Evolutionary conservation across 805 yeast genomes (phyloP).

Genomic region (Starmerella kuoi): DNA sequence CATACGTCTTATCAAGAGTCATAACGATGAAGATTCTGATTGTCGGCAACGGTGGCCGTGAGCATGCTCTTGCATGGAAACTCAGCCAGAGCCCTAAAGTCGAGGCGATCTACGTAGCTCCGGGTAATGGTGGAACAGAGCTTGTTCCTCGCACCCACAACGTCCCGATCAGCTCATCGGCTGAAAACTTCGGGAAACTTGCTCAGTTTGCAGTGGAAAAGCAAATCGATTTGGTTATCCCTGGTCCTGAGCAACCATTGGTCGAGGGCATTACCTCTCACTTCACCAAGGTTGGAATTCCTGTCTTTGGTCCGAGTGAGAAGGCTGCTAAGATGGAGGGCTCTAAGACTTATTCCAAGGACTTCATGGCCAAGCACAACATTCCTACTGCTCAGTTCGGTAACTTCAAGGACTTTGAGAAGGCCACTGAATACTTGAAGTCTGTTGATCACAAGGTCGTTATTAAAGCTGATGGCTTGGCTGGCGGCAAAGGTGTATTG

Average conservation of each 20-base stretch:
- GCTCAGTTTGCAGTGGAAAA: conserved; percentile 63
- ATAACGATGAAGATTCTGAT: conserved; percentile 53
- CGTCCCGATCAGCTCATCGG: conserved; percentile 54
- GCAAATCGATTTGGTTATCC: conserved; percentile 62
- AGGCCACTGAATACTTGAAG: conserved; percentile 60
- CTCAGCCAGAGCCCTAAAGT: conserved; percentile 68
- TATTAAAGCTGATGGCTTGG: conserved; percentile 93
- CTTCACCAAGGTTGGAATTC: conserved; percentile 74
- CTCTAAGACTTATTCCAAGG: conserved; percentile 86
- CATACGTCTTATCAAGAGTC: background rate
- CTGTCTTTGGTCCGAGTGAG: conserved; percentile 92
- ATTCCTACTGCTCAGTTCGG: conserved; percentile 91
- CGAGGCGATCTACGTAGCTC: conserved; percentile 71
- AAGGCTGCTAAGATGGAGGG: conserved; percentile 94
- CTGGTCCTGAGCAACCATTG: conserved; percentile 99
- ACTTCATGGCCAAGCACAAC: conserved; percentile 79
- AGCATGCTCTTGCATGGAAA: conserved; percentile 92
- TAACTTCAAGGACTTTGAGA: conserved; percentile 65
- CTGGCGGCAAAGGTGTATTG: conserved; percentile 97
- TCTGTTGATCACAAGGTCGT: conserved; percentile 64
- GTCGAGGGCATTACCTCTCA: conserved; percentile 78
- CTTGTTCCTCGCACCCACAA: conserved; percentile 46
- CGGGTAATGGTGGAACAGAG: conserved; percentile 87
- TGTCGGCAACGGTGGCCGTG: conserved; percentile 98
- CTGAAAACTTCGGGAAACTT: conserved; percentile 55